Evolutionary conservation across 2,329 filamentous ascomycete genomes (phyloP).

Genomic region (Colletotrichum kahawae): DNA sequence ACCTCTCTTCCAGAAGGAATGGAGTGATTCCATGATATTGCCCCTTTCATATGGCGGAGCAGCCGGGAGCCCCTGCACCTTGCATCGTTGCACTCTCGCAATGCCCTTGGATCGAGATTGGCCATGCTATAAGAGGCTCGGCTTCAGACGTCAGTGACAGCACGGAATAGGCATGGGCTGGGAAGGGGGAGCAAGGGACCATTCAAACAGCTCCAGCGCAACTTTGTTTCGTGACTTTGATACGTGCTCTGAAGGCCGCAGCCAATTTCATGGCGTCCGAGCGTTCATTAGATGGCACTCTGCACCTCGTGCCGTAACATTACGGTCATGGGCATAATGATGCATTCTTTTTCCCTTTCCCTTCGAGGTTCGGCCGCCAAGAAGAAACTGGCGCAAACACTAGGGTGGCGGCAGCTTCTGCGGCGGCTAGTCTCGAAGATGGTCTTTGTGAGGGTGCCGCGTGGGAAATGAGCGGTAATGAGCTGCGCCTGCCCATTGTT

Average conservation of each 20-base stretch:
- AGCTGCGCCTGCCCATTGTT: not conserved
- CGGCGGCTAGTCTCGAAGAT: not conserved
- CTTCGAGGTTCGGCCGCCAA: not conserved
- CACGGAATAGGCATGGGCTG: not conserved
- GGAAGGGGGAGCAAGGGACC: not conserved
- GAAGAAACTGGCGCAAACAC: not conserved
- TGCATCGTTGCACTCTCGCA: not conserved
- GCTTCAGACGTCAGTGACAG: not conserved
- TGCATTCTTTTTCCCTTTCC: not conserved
- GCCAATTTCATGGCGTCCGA: constrained; percentile 16
- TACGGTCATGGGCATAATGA: constrained; percentile 1
- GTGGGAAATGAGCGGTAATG: constrained; percentile 12
- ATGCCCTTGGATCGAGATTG: constrained; percentile 18
- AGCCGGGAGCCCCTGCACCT: constrained; percentile 12
- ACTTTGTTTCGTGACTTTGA: constrained; percentile 18
- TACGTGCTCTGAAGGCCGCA: constrained; percentile 6
- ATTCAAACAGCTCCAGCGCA: constrained; percentile 22
- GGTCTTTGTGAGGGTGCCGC: not conserved
- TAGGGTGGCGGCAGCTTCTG: not conserved
- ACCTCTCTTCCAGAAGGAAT: constrained; percentile 17
- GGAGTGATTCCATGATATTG: constrained; percentile 11
- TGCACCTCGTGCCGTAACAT: constrained; percentile 6
- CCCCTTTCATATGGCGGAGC: constrained; percentile 12
- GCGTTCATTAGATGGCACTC: constrained; percentile 19
- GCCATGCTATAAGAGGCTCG: not conserved